phyloP scores from a whole-genome alignment of 140 eudicot species.

The Stevia rebaudiana region DNA sequence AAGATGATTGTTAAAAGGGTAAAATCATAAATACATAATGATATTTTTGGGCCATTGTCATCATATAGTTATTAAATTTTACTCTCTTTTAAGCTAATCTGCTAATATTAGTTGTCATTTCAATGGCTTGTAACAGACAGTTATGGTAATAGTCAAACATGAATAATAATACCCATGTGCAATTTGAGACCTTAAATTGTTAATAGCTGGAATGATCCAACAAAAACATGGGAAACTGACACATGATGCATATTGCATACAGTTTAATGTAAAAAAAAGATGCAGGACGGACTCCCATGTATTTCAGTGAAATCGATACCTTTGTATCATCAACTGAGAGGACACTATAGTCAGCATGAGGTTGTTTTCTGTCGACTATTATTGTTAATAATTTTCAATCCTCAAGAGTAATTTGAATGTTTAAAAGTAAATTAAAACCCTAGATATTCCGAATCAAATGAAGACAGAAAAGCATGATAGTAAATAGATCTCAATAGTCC shows the following conservation, averaged over 20 bases:
- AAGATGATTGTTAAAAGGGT: constrained; percentile 13
- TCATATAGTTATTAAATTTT: neutral
- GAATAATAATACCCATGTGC: constrained; percentile 21
- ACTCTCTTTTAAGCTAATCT: constrained; percentile 16
- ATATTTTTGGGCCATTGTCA: constrained; percentile 9
- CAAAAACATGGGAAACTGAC: constrained; percentile 6
- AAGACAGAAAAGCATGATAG: neutral
- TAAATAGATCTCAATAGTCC: neutral
- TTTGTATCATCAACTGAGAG: neutral
- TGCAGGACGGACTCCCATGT: neutral
- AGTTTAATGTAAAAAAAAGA: neutral
- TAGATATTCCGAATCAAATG: constrained; percentile 9
- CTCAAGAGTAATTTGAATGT: neutral
- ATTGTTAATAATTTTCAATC: too few species aligned
- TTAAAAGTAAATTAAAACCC: constrained; percentile 12
- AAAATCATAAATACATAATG: too few species aligned
- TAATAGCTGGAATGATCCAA: constrained; percentile 25
- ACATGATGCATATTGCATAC: constrained; percentile 6
- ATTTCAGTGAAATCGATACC: neutral
- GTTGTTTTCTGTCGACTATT: too few species aligned
- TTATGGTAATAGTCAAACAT: constrained; percentile 10
- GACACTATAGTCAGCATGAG: too few species aligned
- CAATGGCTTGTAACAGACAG: constrained; percentile 15
- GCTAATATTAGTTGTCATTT: constrained; percentile 22
- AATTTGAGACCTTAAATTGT: constrained; percentile 11